Evolutionary conservation across 129 eudicot species (phyloP), one percentile per base, ranked within the genome.

Genomic region (Dittrichia graveolens): DNA sequence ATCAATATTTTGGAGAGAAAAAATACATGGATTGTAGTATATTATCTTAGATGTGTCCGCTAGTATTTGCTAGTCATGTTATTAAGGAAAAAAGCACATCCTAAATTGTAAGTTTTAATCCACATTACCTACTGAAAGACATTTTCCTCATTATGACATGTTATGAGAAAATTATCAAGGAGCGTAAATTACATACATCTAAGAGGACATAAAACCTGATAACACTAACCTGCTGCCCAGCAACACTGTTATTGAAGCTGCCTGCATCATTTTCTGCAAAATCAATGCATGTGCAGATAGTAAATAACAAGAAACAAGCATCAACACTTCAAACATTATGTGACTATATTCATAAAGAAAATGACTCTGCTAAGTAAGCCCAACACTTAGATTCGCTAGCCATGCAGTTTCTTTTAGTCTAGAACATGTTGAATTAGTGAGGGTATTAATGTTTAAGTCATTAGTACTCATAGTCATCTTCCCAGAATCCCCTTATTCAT

Each of bases 171-270:
- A 68, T 54, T 47, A 67, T 10, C 34, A 45, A 61, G 13, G 75
- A 34, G 63, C 61, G 54, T 54, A 24, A 24, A 24, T 24, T 24
- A 14, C 65, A 64, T 75, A 70, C 75, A 62, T 74, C 61, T 38
- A 5, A 61, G 46, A 37, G 49, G 47, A 45, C 1, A 42, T 49
- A 75, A 82, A 59, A 63, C 59, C 42, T 46, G 41, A 72, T 19
- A 71, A 58, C 77, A 82, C 88, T 70, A 75, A 90, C 96, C 94
- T 90, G 94, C 65, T 90, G 91, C 79, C 85, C 96, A 45, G 85
- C 76, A 61, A 90, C 96, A 65, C 96, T 90, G 82, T 87, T 90
- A 81, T 90, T 90, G 83, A 90, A 90, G 87, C 96, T 68, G 68
- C 96, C 96, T 13, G 89, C 87, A 71, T 90, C 96, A 73, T 87